A percentile compares a stretch with the other conserved stretches of the same genome.
Evolutionary conservation across 495 filamentous ascomycete genomes (phyloP).

Genomic region (Rhypophila decipiens): DNA sequence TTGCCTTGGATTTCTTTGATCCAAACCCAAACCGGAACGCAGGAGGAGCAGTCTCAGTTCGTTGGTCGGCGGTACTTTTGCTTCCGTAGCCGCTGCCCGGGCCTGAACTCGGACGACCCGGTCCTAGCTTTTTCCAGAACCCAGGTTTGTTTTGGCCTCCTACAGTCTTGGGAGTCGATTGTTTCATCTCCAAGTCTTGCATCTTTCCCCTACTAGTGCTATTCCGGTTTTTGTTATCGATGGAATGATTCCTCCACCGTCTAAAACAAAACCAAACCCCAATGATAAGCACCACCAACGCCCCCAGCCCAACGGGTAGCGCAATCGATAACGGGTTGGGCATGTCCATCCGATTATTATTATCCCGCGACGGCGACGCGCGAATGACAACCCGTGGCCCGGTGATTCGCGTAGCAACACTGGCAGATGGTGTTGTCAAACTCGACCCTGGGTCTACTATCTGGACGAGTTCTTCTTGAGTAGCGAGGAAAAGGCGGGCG

Average conservation of each 20-base stretch:
- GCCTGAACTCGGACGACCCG: not conserved
- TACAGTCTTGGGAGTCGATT: not conserved
- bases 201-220: not conserved
- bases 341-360: not conserved
- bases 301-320: not conserved
- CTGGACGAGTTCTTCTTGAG: not conserved
- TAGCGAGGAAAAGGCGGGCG: not conserved
- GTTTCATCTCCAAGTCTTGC: not conserved
- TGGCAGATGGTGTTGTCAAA: too few relatives aligned
- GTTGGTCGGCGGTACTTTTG: too few relatives aligned
- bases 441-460: not conserved
- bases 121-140: not conserved
- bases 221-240: not conserved
- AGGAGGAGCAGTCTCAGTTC: not conserved
- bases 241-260: not conserved
- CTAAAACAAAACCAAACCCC: not conserved
- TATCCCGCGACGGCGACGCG: not conserved
- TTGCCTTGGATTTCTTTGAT: constrained; percentile 2
- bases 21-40: not conserved
- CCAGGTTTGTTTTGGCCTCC: not conserved
- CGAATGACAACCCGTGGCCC: not conserved
- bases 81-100: too few relatives aligned
- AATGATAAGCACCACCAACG: not conserved
- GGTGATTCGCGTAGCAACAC: not conserved
- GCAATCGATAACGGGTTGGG: constrained; percentile 1